phyloP scores from a whole-genome alignment of 306 rosid genomes.

The Dryas alaskensis region DNA sequence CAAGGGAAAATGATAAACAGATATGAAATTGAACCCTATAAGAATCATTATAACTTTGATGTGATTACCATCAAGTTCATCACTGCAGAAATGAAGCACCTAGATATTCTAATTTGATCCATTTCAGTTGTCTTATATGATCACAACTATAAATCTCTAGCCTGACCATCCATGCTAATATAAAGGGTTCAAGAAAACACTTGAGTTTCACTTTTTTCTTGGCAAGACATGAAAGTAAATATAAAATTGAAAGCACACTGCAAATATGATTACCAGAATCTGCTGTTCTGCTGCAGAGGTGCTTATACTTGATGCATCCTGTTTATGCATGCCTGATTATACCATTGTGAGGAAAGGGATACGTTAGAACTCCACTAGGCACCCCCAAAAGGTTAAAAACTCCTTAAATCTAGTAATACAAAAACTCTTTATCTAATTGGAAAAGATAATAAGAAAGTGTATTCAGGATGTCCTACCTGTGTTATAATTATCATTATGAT shows the following conservation, averaged over 20 bases:
- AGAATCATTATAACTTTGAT: too few relatives aligned
- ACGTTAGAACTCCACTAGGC: constrained; percentile 22
- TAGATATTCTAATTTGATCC: not conserved
- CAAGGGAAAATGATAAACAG: not conserved
- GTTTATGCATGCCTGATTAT: constrained; percentile 60
- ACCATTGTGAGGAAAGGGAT: constrained; percentile 30
- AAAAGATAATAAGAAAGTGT: constrained; percentile 18
- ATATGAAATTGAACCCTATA: not conserved
- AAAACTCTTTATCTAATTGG: constrained; percentile 9
- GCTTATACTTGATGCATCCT: constrained; percentile 55
- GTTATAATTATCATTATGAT: constrained; percentile 43
- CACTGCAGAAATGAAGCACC: not conserved
- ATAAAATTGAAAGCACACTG: too few relatives aligned
- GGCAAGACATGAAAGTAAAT: too few relatives aligned
- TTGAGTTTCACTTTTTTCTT: not conserved
- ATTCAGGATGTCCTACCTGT: constrained; percentile 53
- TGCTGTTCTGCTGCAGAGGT: constrained; percentile 82
- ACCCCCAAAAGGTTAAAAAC: constrained; percentile 6
- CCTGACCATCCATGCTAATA: not conserved
- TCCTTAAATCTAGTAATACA: not conserved
- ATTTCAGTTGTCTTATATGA: not conserved
- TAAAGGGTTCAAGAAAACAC: not conserved
- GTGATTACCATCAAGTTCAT: constrained; percentile 2
- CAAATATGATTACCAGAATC: constrained; percentile 65
- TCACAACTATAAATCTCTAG: not conserved